These are phyloP conservation scores for Hexamita inflata DNA, from an alignment of 208 protist species.

Conservation along the genomic window DNA sequence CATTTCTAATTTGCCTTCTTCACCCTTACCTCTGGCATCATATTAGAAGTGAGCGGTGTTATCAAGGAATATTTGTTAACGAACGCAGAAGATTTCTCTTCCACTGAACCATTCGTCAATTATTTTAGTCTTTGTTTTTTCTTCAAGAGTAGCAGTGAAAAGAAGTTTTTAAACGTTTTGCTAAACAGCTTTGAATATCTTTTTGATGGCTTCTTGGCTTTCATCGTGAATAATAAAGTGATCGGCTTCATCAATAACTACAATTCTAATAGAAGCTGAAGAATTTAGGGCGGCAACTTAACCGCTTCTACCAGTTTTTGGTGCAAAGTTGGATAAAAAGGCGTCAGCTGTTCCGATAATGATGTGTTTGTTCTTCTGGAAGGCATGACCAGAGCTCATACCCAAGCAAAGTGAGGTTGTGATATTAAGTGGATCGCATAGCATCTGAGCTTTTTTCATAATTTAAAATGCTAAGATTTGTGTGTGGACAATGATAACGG, in stretches of 20 bases:
- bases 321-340: not conserved
- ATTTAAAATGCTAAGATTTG: not conserved
- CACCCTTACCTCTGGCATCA: not conserved
- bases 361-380: not conserved
- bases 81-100: not conserved
- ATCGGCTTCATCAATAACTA: not conserved
- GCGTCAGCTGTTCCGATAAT: not conserved
- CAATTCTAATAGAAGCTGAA: not conserved
- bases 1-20: not conserved
- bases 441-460: not conserved
- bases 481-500: not conserved
- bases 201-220: not conserved
- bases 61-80: not conserved
- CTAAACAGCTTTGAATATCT: not conserved
- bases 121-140: not conserved
- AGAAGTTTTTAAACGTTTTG: not conserved
- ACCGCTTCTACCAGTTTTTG: not conserved
- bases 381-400: not conserved
- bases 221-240: not conserved
- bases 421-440: not conserved
- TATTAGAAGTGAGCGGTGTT: not conserved
- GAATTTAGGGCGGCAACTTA: not conserved
- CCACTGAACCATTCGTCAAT: not conserved
- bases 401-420: not conserved
- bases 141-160: not conserved